Percentiles rank a stretch among this genome's conserved stretches.
Conservation (phyloP, 2,329 filamentous ascomycete genomes). For the Xylaria hypoxylon region DNA sequence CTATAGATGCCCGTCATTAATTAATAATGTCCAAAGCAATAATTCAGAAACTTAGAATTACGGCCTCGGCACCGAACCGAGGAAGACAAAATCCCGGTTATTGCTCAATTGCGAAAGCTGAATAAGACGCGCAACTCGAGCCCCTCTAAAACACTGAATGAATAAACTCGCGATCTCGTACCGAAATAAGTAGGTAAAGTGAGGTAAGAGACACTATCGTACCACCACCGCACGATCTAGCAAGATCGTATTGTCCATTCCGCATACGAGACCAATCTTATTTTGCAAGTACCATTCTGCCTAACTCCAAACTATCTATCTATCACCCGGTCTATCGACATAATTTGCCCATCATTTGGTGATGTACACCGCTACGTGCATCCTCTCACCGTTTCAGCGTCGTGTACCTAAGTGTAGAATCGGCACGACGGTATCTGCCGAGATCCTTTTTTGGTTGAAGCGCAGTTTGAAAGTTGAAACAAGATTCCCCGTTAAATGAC, state of each 20-base stretch:
- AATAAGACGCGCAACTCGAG: too few species aligned
- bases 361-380: too few species aligned
- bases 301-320: background rate
- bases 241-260: slow-evolving; percentile 18
- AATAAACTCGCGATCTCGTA: slow-evolving; percentile 7
- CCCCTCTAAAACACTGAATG: slow-evolving; percentile 9
- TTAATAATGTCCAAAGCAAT: too few species aligned
- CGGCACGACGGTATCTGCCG: slow-evolving; percentile 22
- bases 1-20: background rate
- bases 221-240: slow-evolving; percentile 31
- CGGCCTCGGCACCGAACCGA: too few species aligned
- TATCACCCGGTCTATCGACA: background rate
- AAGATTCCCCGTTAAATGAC: slow-evolving; percentile 21
- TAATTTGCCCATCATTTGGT: slow-evolving; percentile 18
- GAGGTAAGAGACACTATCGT: slow-evolving; percentile 24
- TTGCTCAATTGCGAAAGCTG: too few species aligned
- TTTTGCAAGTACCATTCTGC: background rate
- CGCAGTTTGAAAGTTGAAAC: slow-evolving; percentile 23
- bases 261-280: slow-evolving; percentile 21
- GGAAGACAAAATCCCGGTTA: too few species aligned
- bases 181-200: slow-evolving; percentile 7
- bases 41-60: too few species aligned
- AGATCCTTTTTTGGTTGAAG: slow-evolving; percentile 12
- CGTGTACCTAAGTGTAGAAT: too few species aligned
- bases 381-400: background rate